Percentiles rank a stretch among this genome's conserved stretches.
Conservation (phyloP, 345 rosid species). For the Eucalyptus erythrocorys region DNA sequence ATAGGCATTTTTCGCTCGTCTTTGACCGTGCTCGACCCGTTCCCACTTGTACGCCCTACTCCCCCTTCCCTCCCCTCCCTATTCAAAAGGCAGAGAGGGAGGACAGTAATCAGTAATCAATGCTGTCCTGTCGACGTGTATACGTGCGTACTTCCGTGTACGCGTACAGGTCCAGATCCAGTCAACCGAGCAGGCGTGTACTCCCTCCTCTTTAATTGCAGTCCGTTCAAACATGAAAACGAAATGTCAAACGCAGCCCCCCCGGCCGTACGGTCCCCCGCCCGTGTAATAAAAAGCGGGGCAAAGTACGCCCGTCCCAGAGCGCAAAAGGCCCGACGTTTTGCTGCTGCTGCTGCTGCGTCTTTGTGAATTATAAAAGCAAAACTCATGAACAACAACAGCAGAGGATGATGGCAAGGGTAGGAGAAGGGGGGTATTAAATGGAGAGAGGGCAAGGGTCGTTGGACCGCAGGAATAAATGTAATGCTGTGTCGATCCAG, state of each 20-base stretch:
- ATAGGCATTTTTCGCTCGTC: background rate
- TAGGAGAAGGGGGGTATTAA: background rate
- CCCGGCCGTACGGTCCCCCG: background rate
- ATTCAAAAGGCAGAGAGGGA: background rate
- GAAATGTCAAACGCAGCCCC: background rate
- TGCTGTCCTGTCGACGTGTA: background rate
- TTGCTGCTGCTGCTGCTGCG: background rate
- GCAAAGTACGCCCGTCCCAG: background rate
- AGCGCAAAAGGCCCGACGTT: background rate
- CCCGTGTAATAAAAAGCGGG: background rate
- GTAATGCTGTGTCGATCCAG: background rate
- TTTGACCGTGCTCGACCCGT: background rate
- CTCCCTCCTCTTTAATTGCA: background rate
- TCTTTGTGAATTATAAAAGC: background rate
- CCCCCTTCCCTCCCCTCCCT: background rate
- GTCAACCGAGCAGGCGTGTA: background rate
- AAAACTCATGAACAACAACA: background rate
- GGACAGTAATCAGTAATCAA: background rate
- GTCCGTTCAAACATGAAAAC: background rate
- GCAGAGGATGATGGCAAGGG: background rate
- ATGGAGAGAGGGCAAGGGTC: background rate
- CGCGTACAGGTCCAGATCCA: background rate
- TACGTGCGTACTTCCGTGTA: background rate
- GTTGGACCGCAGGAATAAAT: background rate
- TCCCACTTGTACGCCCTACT: background rate